Evolutionary conservation across 2,329 filamentous ascomycete species (phyloP).

Genomic region (Escovopsis sp.): DNA sequence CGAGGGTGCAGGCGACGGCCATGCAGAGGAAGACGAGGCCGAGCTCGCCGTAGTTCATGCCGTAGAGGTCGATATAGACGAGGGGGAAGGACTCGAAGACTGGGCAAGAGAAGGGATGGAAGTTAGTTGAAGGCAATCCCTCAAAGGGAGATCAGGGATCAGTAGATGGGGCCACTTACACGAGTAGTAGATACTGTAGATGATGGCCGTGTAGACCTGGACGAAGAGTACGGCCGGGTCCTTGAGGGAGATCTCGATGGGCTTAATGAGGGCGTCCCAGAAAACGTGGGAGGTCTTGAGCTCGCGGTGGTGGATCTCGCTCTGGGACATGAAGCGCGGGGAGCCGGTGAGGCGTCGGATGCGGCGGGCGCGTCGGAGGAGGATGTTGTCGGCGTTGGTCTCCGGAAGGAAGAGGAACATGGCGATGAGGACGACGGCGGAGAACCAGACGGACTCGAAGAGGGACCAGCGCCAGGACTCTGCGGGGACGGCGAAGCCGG

Average conservation of each 20-base stretch:
- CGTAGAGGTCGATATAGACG: constrained; percentile 43
- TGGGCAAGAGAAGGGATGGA: constrained; percentile 5
- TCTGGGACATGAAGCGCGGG: constrained; percentile 39
- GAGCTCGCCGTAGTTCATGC: constrained; percentile 40
- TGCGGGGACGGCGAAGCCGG: constrained; percentile 41
- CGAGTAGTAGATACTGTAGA: constrained; percentile 46
- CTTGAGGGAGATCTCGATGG: constrained; percentile 42
- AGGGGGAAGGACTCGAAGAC: constrained; percentile 51
- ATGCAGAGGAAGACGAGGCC: constrained; percentile 47
- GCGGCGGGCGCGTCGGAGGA: constrained; percentile 44
- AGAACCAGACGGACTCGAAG: constrained; percentile 48
- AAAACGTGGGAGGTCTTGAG: constrained; percentile 31
- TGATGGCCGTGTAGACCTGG: constrained; percentile 44
- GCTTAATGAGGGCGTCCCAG: constrained; percentile 43
- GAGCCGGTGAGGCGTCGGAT: constrained; percentile 46
- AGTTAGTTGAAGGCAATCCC: neutral
- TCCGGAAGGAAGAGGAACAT: constrained; percentile 51
- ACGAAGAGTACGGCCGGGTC: constrained; percentile 48
- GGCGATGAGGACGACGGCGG: constrained; percentile 40
- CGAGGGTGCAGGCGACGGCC: constrained; percentile 39
- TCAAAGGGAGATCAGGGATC: neutral
- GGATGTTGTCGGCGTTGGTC: constrained; percentile 42
- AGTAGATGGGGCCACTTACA: constrained; percentile 17
- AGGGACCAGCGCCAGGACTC: constrained; percentile 49
- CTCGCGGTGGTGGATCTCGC: constrained; percentile 46